phyloP scores from a whole-genome alignment of 2,329 filamentous ascomycete genomes.

The Hymenoscyphus occultus region DNA sequence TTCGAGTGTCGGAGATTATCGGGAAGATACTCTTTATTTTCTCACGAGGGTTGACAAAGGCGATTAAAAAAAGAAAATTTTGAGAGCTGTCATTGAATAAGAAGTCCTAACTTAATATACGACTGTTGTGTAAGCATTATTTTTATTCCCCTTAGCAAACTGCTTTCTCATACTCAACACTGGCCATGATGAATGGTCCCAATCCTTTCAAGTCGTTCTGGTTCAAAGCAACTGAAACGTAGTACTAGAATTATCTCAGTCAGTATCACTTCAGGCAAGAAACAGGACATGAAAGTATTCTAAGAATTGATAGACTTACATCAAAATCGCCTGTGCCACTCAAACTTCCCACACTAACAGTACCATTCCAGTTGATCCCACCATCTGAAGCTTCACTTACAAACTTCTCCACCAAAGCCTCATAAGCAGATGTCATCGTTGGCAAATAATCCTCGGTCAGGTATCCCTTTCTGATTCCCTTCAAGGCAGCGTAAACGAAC shows the following conservation, averaged over 20 bases:
- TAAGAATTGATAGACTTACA: constrained; percentile 16
- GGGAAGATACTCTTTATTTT: too few relatives aligned
- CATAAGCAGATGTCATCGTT: constrained; percentile 24
- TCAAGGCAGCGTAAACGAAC: constrained; percentile 41
- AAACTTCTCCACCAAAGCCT: constrained; percentile 25
- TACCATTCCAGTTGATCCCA: constrained; percentile 28
- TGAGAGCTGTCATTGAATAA: neutral
- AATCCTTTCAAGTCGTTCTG: constrained; percentile 30
- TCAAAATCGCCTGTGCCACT: constrained; percentile 25
- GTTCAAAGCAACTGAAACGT: constrained; percentile 20
- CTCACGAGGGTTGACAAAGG: too few relatives aligned
- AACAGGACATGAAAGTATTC: neutral
- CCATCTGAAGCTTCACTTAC: constrained; percentile 14
- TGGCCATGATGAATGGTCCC: constrained; percentile 29
- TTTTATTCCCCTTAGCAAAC: neutral
- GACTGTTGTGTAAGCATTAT: neutral
- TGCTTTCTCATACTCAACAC: constrained; percentile 18
- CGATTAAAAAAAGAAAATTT: too few relatives aligned
- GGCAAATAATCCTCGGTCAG: constrained; percentile 23
- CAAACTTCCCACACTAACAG: constrained; percentile 27
- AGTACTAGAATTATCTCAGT: constrained; percentile 23
- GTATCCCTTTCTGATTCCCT: constrained; percentile 39
- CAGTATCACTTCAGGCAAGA: neutral
- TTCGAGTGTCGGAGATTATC: too few relatives aligned
- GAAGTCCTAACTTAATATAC: neutral